Percentiles rank a stretch among this genome's conserved stretches.
These are phyloP conservation scores for Xanthoparmelia taractica DNA, from an alignment of 495 filamentous ascomycete species.

Conservation along the genomic window DNA sequence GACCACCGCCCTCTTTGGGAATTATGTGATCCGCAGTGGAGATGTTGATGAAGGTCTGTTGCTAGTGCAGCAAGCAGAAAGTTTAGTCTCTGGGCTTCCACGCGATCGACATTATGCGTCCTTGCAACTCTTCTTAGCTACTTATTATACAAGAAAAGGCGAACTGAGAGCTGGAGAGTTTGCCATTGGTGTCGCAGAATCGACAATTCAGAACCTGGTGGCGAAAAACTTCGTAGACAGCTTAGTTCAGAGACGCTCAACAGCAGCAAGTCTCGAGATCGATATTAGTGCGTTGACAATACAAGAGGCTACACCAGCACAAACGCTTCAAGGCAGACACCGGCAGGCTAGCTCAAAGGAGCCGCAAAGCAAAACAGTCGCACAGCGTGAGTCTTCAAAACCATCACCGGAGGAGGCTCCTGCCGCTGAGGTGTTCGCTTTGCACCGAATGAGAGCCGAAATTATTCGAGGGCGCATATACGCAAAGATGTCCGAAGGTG, in stretches of 20 bases:
- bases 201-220: conserved; percentile 10
- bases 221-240: conserved; percentile 4
- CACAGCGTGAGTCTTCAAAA: conserved; percentile 25
- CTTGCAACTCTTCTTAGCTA: conserved; percentile 15
- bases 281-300: conserved; percentile 12
- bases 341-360: conserved; percentile 14
- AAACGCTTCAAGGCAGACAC: background rate
- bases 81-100: background rate
- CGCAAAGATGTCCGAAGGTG: conserved; percentile 30
- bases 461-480: conserved; percentile 59
- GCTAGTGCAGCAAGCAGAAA: conserved; percentile 9
- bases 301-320: conserved; percentile 5
- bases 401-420: conserved; percentile 28
- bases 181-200: conserved; percentile 12
- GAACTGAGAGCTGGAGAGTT: conserved; percentile 1
- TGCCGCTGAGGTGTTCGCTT: conserved; percentile 45
- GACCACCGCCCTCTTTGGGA: conserved; percentile 6
- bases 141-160: conserved; percentile 1
- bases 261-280: conserved; percentile 3
- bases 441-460: conserved; percentile 51
- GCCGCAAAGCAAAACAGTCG: conserved; percentile 30
- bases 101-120: conserved; percentile 14
- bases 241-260: background rate
- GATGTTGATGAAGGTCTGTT: conserved; percentile 5
- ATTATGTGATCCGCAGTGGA: conserved; percentile 13